Conservation (phyloP, 2,329 filamentous ascomycete species). For the Aureobasidium sp. region DNA sequence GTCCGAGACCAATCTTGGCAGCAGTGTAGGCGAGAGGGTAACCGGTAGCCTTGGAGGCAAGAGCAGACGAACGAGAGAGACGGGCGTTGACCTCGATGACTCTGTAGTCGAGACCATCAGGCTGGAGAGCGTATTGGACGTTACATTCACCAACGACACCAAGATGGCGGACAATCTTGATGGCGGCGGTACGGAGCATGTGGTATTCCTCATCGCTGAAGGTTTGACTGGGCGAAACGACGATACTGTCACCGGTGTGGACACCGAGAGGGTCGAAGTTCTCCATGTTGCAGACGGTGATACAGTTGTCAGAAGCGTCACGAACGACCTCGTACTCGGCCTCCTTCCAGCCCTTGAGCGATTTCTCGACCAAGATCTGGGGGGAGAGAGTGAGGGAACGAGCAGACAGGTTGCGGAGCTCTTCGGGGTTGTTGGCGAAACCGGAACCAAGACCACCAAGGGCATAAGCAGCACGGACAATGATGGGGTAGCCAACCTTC, state of each 20-base stretch:
- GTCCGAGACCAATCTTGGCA: slow-evolving; percentile 94
- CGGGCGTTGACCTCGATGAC: slow-evolving; percentile 99
- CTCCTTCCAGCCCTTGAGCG: slow-evolving; percentile 98
- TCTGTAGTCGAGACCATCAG: slow-evolving; percentile 93
- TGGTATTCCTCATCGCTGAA: slow-evolving; percentile 98
- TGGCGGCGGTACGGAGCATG: slow-evolving; percentile 94
- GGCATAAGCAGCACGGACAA: slow-evolving; percentile 93
- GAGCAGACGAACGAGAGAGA: slow-evolving; percentile 91
- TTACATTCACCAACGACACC: slow-evolving; percentile 98
- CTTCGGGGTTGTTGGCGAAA: slow-evolving; percentile 88
- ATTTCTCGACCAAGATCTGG: slow-evolving; percentile 97
- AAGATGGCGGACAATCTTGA: slow-evolving; percentile 96
- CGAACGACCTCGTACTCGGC: slow-evolving; percentile 97
- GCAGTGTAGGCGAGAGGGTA: slow-evolving; percentile 96
- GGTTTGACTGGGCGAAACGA: slow-evolving; percentile 93
- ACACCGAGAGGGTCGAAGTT: slow-evolving; percentile 98
- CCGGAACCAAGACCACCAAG: slow-evolving; percentile 93
- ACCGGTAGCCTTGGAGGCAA: slow-evolving; percentile 95
- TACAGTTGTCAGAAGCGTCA: slow-evolving; percentile 96
- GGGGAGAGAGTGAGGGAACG: slow-evolving; percentile 87
- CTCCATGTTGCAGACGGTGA: slow-evolving; percentile 98
- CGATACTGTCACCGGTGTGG: slow-evolving; percentile 97
- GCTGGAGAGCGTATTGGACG: slow-evolving; percentile 93
- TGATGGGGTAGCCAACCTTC: slow-evolving; percentile 89
- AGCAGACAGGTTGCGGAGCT: slow-evolving; percentile 87